phyloP scores from a whole-genome alignment of 2,329 filamentous ascomycete genomes.

The Drechslerella stenobrocha region DNA sequence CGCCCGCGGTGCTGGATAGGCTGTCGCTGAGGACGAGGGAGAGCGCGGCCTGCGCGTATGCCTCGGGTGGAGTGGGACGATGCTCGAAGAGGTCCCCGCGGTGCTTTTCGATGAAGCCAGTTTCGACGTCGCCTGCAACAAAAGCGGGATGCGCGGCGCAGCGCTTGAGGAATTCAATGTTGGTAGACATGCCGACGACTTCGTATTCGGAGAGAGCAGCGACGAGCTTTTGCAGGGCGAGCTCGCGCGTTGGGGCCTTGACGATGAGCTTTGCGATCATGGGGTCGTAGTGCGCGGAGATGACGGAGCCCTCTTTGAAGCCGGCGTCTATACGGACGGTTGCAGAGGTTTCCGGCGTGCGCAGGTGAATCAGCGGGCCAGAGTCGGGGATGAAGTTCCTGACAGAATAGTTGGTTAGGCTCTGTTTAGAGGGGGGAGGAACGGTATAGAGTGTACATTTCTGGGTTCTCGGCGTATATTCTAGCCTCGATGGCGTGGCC shows the following conservation, averaged over 20 bases:
- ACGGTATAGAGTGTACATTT: too few relatives aligned
- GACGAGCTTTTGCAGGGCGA: constrained; percentile 79
- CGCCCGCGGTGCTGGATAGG: constrained; percentile 48
- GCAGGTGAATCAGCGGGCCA: constrained; percentile 79
- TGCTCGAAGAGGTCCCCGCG: constrained; percentile 74
- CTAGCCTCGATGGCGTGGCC: constrained; percentile 93
- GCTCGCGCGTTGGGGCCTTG: constrained; percentile 73
- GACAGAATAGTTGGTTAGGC: neutral
- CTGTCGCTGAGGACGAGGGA: constrained; percentile 60
- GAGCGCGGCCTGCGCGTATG: constrained; percentile 83
- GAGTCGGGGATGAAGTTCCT: constrained; percentile 91
- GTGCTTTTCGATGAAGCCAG: constrained; percentile 92
- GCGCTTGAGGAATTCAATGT: constrained; percentile 93
- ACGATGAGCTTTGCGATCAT: constrained; percentile 99
- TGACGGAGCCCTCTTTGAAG: constrained; percentile 85
- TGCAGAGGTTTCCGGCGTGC: constrained; percentile 68
- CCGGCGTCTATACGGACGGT: constrained; percentile 90
- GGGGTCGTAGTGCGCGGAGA: constrained; percentile 93
- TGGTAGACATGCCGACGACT: constrained; percentile 87
- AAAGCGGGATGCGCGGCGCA: constrained; percentile 82
- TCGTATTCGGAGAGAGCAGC: constrained; percentile 84
- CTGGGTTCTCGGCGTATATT: constrained; percentile 95
- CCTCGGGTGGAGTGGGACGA: constrained; percentile 67
- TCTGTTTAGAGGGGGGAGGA: too few relatives aligned
- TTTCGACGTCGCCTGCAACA: constrained; percentile 84